phyloP scores from a whole-genome alignment of 192 early-diverging fungal genomes.

The Spinellus fusiger region DNA sequence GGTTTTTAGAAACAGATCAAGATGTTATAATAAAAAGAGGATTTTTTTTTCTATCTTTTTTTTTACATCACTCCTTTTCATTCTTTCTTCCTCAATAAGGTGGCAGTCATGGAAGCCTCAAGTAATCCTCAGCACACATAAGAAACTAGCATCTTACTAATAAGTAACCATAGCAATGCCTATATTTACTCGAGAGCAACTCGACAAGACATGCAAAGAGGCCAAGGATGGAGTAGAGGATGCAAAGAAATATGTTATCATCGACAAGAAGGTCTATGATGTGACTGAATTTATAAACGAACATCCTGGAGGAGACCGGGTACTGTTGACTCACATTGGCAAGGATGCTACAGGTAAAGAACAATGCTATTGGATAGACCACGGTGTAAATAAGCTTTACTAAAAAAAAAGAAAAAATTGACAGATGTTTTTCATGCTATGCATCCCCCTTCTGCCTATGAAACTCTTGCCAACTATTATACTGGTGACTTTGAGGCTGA shows the following conservation, averaged over 20 bases:
- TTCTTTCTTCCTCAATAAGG: background rate
- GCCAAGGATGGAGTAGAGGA: conserved; percentile 32
- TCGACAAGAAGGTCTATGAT: conserved; percentile 79
- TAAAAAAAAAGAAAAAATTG: background rate
- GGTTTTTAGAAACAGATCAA: too few relatives aligned
- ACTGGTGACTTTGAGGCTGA: conserved; percentile 56
- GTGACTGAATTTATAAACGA: conserved; percentile 65
- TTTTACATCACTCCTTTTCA: too few relatives aligned
- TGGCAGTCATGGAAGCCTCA: too few relatives aligned
- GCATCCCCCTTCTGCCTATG: conserved; percentile 59
- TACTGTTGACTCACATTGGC: conserved; percentile 69
- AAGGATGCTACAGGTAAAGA: conserved; percentile 62
- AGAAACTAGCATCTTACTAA: too few relatives aligned
- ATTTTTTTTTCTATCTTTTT: too few relatives aligned
- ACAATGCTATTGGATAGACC: background rate
- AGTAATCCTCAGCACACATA: too few relatives aligned
- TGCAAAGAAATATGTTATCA: conserved; percentile 51
- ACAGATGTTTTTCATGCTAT: conserved; percentile 73
- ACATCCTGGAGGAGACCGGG: conserved; percentile 70
- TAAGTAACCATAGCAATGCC: background rate
- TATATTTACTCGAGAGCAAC: conserved; percentile 19
- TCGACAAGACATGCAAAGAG: conserved; percentile 8
- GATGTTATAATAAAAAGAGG: too few relatives aligned
- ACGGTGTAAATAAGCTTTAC: background rate
- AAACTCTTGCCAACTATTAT: conserved; percentile 68